Conservation (phyloP, 2,329 filamentous ascomycete species). For the Atkinsonella texensis region DNA sequence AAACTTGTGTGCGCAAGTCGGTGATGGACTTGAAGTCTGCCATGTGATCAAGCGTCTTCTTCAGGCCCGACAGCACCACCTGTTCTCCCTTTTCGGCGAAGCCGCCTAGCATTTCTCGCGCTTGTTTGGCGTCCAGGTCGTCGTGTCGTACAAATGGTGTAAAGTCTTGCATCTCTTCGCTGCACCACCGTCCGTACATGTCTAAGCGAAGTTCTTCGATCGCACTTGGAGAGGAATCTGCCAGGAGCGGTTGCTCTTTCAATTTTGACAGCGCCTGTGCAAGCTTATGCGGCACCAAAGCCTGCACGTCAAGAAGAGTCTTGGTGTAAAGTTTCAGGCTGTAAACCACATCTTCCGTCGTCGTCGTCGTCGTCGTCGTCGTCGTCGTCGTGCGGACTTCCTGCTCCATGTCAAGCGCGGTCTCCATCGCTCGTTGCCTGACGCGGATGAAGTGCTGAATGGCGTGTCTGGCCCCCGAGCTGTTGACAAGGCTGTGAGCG, state of each 20-base stretch:
- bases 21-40: slow-evolving; percentile 58
- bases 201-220: slow-evolving; percentile 67
- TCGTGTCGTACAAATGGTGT: slow-evolving; percentile 80
- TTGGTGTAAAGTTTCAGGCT: slow-evolving; percentile 62
- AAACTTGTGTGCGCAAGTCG: slow-evolving; percentile 53
- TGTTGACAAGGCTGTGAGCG: slow-evolving; percentile 73
- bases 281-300: slow-evolving; percentile 60
- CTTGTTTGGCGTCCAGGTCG: slow-evolving; percentile 51
- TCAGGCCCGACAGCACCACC: slow-evolving; percentile 49
- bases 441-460: slow-evolving; percentile 67
- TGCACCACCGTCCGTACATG: slow-evolving; percentile 66
- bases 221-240: slow-evolving; percentile 52
- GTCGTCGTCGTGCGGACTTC: slow-evolving; percentile 24
- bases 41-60: slow-evolving; percentile 45
- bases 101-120: slow-evolving; percentile 44
- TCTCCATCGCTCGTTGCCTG: slow-evolving; percentile 54
- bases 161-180: slow-evolving; percentile 72
- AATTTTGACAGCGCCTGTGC: slow-evolving; percentile 56
- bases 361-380: slow-evolving; percentile 14
- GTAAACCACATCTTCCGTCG: slow-evolving; percentile 41
- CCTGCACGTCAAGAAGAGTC: slow-evolving; percentile 67
- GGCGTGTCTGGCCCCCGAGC: slow-evolving; percentile 66
- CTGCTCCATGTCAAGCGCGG: slow-evolving; percentile 43
- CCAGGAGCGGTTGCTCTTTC: slow-evolving; percentile 59
- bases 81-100: slow-evolving; percentile 54